A percentile compares a stretch with the other conserved stretches of the same genome.
These are phyloP conservation scores for Selaginella tamariscina DNA, from an alignment of 75 land plant genomes.

Conservation along the genomic window DNA sequence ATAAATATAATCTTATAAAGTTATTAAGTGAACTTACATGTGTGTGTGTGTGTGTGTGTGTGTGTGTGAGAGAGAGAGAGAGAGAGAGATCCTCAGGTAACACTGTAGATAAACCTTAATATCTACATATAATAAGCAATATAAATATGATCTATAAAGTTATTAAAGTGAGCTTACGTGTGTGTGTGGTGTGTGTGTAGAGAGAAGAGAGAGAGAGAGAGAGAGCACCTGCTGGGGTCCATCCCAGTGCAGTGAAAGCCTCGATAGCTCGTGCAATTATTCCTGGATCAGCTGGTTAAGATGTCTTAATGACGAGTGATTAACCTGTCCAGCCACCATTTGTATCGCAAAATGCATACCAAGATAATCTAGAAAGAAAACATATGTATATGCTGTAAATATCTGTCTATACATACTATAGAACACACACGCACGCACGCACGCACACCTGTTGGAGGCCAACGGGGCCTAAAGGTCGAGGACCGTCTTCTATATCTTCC, in stretches of 20 bases:
- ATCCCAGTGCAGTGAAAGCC: conserved; percentile 62
- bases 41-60: background rate
- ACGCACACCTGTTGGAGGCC: conserved; percentile 80
- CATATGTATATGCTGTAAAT: background rate
- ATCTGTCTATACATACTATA: background rate
- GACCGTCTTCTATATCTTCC: conserved; percentile 84
- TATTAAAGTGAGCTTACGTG: too few species aligned
- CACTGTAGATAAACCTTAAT: background rate
- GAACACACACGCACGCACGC: background rate
- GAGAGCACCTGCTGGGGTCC: conserved; percentile 68
- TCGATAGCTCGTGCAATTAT: conserved; percentile 68
- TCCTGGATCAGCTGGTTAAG: conserved; percentile 70
- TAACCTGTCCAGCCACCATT: conserved; percentile 59
- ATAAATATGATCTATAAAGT: background rate
- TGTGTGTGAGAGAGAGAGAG: background rate
- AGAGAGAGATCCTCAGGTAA: too few species aligned
- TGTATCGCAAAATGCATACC: conserved; percentile 90
- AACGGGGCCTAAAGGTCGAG: conserved; percentile 50
- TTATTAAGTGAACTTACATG: conserved; percentile 2
- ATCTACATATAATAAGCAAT: background rate
- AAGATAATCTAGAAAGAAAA: conserved; percentile 17
- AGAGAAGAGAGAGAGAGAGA: background rate
- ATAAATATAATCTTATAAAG: background rate
- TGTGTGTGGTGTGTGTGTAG: too few species aligned
- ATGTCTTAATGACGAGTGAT: conserved; percentile 53